These are phyloP conservation scores for Xylariaceae sp. DNA, from an alignment of 2,329 filamentous ascomycete genomes.

Conservation along the genomic window DNA sequence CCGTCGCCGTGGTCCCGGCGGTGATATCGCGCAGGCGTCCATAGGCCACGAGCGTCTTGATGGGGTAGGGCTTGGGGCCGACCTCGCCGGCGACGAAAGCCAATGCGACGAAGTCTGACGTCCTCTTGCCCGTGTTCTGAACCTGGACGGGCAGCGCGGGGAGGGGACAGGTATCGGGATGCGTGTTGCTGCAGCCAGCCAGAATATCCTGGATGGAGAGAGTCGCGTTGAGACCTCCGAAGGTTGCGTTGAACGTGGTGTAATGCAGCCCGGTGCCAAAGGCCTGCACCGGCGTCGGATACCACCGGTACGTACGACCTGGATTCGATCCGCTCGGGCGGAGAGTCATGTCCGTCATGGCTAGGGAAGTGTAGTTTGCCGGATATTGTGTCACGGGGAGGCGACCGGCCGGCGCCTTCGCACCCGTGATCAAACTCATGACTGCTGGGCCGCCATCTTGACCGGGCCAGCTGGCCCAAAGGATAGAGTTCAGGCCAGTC, in stretches of 20 bases:
- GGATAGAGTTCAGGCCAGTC: constrained; percentile 49
- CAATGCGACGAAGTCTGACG: constrained; percentile 53
- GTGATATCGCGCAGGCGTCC: constrained; percentile 42
- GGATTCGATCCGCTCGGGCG: constrained; percentile 49
- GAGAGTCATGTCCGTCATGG: constrained; percentile 56
- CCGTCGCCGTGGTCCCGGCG: constrained; percentile 32
- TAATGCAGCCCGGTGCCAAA: constrained; percentile 56
- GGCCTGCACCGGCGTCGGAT: constrained; percentile 47
- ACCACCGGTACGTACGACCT: constrained; percentile 57
- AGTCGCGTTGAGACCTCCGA: constrained; percentile 11
- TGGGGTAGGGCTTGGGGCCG: constrained; percentile 50
- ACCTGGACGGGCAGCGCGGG: constrained; percentile 45
- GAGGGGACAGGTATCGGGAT: no score
- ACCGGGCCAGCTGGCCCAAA: constrained; percentile 59
- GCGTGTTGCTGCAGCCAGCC: constrained; percentile 36
- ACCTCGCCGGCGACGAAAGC: constrained; percentile 47
- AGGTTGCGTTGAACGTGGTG: constrained; percentile 47
- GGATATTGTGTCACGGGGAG: constrained; percentile 55
- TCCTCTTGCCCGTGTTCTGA: constrained; percentile 46
- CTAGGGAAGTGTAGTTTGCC: constrained; percentile 48
- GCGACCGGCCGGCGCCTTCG: constrained; percentile 51
- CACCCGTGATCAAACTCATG: constrained; percentile 54
- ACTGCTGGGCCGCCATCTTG: constrained; percentile 57
- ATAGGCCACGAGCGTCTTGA: constrained; percentile 52
- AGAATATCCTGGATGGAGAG: constrained; percentile 45